These are phyloP conservation scores for Globisporangium rhizosaccharum DNA, from an alignment of 352 stramenopile genomes.

Conservation along the genomic window DNA sequence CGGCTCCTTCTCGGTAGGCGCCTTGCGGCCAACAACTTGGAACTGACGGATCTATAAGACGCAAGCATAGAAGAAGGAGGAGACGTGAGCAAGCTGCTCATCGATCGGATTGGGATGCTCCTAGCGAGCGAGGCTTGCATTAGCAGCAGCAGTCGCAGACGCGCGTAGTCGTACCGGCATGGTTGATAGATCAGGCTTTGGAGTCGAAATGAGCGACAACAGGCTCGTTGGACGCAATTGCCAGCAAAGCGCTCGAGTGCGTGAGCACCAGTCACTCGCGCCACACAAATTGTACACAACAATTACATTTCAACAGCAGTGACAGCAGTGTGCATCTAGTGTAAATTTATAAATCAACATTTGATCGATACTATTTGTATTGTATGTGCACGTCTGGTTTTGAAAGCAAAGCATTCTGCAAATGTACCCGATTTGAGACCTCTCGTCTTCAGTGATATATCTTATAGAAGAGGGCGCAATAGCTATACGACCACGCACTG, in stretches of 20 bases:
- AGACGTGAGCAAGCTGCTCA: neutral
- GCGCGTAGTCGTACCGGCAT: conserved; percentile 11
- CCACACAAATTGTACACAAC: neutral
- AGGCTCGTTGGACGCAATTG: neutral
- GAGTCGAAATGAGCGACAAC: conserved; percentile 15
- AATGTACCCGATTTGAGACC: neutral
- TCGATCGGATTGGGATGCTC: neutral
- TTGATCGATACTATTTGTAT: too few species aligned
- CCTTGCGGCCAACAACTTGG: conserved; percentile 99
- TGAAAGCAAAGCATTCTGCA: neutral
- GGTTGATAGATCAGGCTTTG: conserved; percentile 19
- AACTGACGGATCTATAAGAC: conserved; percentile 95
- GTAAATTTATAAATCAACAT: too few species aligned
- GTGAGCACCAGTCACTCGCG: neutral
- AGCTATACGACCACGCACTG: neutral
- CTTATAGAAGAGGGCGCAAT: neutral
- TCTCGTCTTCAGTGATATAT: neutral
- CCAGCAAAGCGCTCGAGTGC: neutral
- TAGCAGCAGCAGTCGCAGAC: neutral
- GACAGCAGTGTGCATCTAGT: neutral
- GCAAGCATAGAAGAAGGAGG: neutral
- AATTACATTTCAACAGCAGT: neutral
- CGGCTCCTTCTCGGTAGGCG: conserved; percentile 95
- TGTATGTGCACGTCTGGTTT: too few species aligned
- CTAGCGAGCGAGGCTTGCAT: neutral